phyloP scores from a whole-genome alignment of 495 filamentous ascomycete species.

The Penicillium desertorum region DNA sequence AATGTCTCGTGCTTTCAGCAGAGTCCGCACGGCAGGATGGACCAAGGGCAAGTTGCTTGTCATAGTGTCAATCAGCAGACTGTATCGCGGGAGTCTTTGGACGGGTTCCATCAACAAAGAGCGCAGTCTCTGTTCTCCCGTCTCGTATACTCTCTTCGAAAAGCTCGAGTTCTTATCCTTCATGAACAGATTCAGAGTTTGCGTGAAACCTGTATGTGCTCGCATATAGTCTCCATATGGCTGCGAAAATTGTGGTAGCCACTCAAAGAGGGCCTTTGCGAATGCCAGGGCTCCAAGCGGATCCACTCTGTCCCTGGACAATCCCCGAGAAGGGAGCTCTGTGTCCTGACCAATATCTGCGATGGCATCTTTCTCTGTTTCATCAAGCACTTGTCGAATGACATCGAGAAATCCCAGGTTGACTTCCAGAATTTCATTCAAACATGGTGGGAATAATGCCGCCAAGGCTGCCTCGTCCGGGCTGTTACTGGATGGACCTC shows the following conservation, averaged over 20 bases:
- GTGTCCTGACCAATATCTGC: slow-evolving; percentile 61
- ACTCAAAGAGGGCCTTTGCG: slow-evolving; percentile 75
- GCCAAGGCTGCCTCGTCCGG: slow-evolving; percentile 70
- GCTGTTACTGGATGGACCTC: slow-evolving; percentile 61
- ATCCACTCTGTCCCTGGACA: slow-evolving; percentile 55
- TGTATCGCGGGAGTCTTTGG: slow-evolving; percentile 91
- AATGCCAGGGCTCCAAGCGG: slow-evolving; percentile 71
- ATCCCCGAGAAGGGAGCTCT: slow-evolving; percentile 42
- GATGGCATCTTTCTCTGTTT: slow-evolving; percentile 77
- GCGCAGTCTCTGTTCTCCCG: slow-evolving; percentile 85
- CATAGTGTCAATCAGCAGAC: slow-evolving; percentile 93
- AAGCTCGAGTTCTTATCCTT: slow-evolving; percentile 75
- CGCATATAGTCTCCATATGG: slow-evolving; percentile 90
- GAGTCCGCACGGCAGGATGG: slow-evolving; percentile 73
- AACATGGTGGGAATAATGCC: slow-evolving; percentile 75
- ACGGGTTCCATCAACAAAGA: slow-evolving; percentile 97
- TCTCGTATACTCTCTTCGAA: slow-evolving; percentile 71
- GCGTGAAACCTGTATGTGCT: slow-evolving; percentile 78
- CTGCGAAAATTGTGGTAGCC: slow-evolving; percentile 86
- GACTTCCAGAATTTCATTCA: slow-evolving; percentile 72
- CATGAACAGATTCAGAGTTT: slow-evolving; percentile 71
- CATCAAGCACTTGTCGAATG: slow-evolving; percentile 72
- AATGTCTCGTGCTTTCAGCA: slow-evolving; percentile 84
- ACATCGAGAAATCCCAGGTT: slow-evolving; percentile 77
- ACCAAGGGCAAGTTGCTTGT: slow-evolving; percentile 75